Base-by-base conservation (phyloP, 192 early-diverging fungal species). In the Dimargaris cristalligena region DNA sequence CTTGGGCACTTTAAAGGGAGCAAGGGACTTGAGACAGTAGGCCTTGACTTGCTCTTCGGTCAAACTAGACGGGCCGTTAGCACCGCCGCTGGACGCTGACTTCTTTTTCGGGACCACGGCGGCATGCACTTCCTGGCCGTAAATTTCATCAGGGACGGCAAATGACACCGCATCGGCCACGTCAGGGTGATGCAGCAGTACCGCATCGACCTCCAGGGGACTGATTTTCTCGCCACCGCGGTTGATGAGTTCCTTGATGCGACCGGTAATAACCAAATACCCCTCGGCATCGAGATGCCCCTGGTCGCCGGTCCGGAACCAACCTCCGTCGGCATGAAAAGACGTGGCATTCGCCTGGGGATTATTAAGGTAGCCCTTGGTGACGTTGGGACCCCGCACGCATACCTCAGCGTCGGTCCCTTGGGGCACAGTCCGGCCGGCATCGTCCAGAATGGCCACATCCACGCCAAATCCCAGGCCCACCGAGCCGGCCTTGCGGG, bases 141-240 rank as follows among this genome's bases (percentile, higher is more conserved):
- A 88, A 67, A 85, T 80, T n/a, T 80, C 69, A 68, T 83, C 79
- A 0, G 74, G 64, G 6, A 88, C 86, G n/a, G 69, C 82, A 73
- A 88, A 91, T 45, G 76, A 77, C 22, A 85, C 80, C 1, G 84
- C 89, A 61, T 91, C 87, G 23, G 74, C 73, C 10, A 89, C 75
- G 46, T 71, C 75, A 16, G 79, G 83, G 44, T 84, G 82, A 55
- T 73, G 71, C 29, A 88, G 73, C 51, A 91, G 69, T 38, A 79
- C 74, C 16, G 73, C 74, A 62, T 91, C 88, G 1, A 92, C 71
- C 66, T 92, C 90, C 20, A 90, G 63, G 2, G 90, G 90, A n/a
- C 84, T 88, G 60, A 92, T 90, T 69, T 87, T 92, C 66, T 90
- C 90, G 28, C 90, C 90, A 34, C 88, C 88, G 48, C 90, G 84